Base-by-base conservation (phyloP, 2,329 filamentous ascomycete genomes). In the Aspergillus fumigatiaffinis region DNA sequence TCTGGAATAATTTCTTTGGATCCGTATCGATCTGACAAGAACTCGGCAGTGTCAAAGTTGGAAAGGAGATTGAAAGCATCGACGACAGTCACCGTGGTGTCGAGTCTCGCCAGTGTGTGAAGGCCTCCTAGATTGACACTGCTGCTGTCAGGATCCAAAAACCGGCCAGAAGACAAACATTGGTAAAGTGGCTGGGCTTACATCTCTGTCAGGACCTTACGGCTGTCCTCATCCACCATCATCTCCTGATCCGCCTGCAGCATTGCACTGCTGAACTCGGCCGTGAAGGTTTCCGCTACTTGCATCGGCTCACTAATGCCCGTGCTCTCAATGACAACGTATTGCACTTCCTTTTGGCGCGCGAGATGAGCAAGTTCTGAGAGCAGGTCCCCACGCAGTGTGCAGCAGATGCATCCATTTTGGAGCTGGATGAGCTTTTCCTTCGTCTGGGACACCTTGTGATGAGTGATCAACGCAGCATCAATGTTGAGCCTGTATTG, bases 371-470 rank as follows among this genome's bases (percentile, higher is more conserved):
- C 87, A 0, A 91, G 80, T 68, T 91, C 88, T 58, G 88, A 84
- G 0, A 91, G 79, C 1, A 91, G 73, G 55, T 91, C 88, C 1
- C 87, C 87, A 3, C 88, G 84, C 0, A 91, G 77, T 0, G 87
- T 91, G 64, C 88, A 91, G 76, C 88, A 91, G 65, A 91, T 91
- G 62, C 88, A 91, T 9, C 88, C 87, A 60, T 89, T 90, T 65
- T 89, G 86, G 54, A 90, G 79, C 9, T 86, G 82, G 17, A 89
- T 84, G 32, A 89, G 78, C 60, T 88, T 87, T 61, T 88, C 85
- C 42, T 86, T 76, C 0, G 82, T 83, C 61, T 83, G 80, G 2
- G 81, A 82, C 38, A 87, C 72, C 25, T 79, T 80, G 64, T 85
- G 80, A 1, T 83, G 76, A 17, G 81, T 81, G 48, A 88, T 83